Evolutionary conservation across 495 filamentous ascomycete genomes (phyloP).

Genomic region (Xylaria telfairii): DNA sequence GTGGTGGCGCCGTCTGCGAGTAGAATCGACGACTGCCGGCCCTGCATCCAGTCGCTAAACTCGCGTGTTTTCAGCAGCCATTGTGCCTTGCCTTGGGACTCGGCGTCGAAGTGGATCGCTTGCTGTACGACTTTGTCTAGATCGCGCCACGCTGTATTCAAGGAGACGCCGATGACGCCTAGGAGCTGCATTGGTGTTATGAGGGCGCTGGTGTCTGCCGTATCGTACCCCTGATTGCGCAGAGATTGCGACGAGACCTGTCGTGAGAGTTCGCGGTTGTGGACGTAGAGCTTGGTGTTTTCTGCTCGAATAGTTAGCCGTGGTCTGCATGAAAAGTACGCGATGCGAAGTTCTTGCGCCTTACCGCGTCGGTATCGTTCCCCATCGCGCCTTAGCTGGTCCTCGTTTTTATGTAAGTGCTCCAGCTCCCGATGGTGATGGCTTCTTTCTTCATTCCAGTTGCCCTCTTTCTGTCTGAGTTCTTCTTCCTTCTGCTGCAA

Average conservation of each 20-base stretch:
- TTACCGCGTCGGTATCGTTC: too few species aligned
- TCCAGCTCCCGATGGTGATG: too few species aligned
- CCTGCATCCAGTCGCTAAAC: neutral
- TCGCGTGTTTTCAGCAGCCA: neutral
- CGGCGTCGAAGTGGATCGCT: neutral
- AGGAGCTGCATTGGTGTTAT: neutral
- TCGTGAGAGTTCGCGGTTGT: neutral
- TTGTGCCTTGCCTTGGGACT: neutral
- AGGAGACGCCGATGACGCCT: neutral
- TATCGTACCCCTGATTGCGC: neutral
- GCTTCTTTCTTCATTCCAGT: too few species aligned
- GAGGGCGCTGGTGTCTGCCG: neutral
- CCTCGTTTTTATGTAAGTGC: too few species aligned
- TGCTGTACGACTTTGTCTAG: neutral
- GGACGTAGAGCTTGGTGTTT: neutral
- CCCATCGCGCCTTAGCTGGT: too few species aligned
- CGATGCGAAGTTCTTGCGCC: too few species aligned
- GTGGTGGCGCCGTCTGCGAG: neutral
- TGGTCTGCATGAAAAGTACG: too few species aligned
- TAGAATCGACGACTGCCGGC: neutral
- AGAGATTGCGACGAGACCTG: neutral
- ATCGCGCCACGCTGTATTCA: neutral
- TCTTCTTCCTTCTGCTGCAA: too few species aligned
- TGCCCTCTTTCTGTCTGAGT: too few species aligned
- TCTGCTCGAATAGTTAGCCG: too few species aligned